Conservation (phyloP, 441 rosid genomes). For the Brassica hybrid region DNA sequence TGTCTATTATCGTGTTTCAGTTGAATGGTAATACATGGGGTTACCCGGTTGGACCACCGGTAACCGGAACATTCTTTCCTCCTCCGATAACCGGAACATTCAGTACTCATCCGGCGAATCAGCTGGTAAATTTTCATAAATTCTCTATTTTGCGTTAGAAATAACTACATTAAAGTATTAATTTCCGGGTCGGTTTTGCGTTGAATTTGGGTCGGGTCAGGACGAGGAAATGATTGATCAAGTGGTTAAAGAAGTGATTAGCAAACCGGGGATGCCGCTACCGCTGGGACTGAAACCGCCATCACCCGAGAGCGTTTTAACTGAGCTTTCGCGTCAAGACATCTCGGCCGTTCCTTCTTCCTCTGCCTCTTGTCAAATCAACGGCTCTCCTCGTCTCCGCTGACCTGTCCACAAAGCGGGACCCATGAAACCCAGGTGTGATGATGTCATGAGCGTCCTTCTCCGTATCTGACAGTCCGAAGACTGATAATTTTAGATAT, state of each 20-base stretch:
- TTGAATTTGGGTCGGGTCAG: constrained; percentile 47
- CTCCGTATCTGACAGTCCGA: constrained; percentile 37
- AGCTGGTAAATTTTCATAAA: constrained; percentile 18
- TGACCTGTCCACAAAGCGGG: constrained; percentile 27
- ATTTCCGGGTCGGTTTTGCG: constrained; percentile 10
- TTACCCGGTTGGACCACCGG: constrained; percentile 77
- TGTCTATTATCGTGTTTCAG: constrained; percentile 46
- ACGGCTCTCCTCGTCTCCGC: constrained; percentile 39
- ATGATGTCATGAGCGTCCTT: constrained; percentile 30
- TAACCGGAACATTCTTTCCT: constrained; percentile 35
- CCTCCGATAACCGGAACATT: constrained; percentile 44
- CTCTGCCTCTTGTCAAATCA: constrained; percentile 29
- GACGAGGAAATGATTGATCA: constrained; percentile 80
- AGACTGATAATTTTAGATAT: constrained; percentile 19
- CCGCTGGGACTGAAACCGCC: constrained; percentile 93
- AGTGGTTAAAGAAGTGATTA: constrained; percentile 84
- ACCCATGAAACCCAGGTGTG: constrained; percentile 7
- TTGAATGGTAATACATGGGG: constrained; percentile 91
- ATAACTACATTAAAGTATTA: neutral
- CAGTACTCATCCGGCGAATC: constrained; percentile 27
- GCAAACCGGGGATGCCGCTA: constrained; percentile 91
- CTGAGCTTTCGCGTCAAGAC: constrained; percentile 88
- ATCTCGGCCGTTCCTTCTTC: constrained; percentile 65
- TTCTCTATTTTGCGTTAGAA: neutral
- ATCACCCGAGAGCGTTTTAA: constrained; percentile 70